Evolutionary conservation across 257 asterid genomes (phyloP).

Genomic region (Nyctanthes arbortristis): DNA sequence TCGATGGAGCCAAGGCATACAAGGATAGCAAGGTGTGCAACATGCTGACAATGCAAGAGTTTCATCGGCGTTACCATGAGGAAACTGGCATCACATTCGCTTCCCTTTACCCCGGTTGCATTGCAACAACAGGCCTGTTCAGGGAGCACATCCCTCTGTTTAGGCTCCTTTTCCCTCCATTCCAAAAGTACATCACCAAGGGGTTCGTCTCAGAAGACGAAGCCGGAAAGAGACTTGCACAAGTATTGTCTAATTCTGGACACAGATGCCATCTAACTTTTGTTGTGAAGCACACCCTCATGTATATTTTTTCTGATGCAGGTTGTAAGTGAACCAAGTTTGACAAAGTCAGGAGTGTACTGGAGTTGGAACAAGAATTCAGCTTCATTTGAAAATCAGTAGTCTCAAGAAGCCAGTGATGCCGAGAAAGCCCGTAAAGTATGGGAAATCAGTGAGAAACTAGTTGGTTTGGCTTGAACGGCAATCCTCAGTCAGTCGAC

Average conservation of each 20-base stretch:
- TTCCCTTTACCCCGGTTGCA: constrained; percentile 95
- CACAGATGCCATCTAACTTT: background rate
- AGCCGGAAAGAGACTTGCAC: constrained; percentile 89
- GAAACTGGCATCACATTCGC: constrained; percentile 88
- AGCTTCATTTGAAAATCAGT: constrained; percentile 83
- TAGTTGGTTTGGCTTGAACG: constrained; percentile 64
- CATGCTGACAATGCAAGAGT: constrained; percentile 96
- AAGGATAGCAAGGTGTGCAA: constrained; percentile 98
- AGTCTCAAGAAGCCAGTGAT: constrained; percentile 88
- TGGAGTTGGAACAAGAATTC: constrained; percentile 99
- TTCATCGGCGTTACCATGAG: constrained; percentile 84
- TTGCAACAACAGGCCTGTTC: constrained; percentile 89
- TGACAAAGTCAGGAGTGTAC: constrained; percentile 94
- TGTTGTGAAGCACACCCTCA: background rate
- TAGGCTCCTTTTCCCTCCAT: constrained; percentile 85
- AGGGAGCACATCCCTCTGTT: constrained; percentile 89
- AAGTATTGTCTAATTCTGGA: no score
- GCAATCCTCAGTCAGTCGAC: background rate
- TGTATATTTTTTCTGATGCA: constrained; percentile 22
- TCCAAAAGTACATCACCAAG: constrained; percentile 90
- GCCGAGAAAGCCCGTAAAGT: constrained; percentile 73
- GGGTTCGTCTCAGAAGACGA: constrained; percentile 93
- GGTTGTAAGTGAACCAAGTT: constrained; percentile 93
- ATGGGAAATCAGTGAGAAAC: constrained; percentile 91
- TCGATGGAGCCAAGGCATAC: constrained; percentile 96